A percentile compares a stretch with the other conserved stretches of the same genome.
phyloP scores from a whole-genome alignment of 2,329 filamentous ascomycete genomes.

The Epichloe hybrida region DNA sequence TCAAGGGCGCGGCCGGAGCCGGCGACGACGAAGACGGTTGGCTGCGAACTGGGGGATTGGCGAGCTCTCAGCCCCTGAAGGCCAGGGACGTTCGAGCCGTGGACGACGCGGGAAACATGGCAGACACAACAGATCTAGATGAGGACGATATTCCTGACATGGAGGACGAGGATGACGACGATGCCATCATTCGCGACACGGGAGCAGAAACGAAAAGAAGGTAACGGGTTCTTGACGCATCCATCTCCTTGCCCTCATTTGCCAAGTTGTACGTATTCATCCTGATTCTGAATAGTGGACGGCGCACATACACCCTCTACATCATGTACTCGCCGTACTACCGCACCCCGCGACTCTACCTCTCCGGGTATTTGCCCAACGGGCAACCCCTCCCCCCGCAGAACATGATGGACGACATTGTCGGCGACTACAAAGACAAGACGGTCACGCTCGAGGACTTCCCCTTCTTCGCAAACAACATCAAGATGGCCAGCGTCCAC shows the following conservation, averaged over 20 bases:
- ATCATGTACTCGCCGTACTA: constrained; percentile 98
- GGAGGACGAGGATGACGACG: constrained; percentile 95
- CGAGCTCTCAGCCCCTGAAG: constrained; percentile 61
- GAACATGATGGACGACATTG: constrained; percentile 92
- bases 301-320: constrained; percentile 94
- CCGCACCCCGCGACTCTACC: constrained; percentile 85
- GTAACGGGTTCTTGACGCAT: constrained; percentile 18
- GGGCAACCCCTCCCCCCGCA: constrained; percentile 65
- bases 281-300: constrained; percentile 40
- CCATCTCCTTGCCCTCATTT: not conserved
- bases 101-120: constrained; percentile 78
- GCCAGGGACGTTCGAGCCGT: constrained; percentile 74
- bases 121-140: constrained; percentile 54
- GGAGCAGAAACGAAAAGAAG: constrained; percentile 32
- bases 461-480: constrained; percentile 76
- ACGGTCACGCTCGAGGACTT: constrained; percentile 97
- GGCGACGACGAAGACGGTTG: constrained; percentile 73
- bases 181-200: constrained; percentile 83
- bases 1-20: constrained; percentile 28
- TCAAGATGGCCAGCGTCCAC: constrained; percentile 95
- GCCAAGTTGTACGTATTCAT: not conserved
- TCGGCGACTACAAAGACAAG: constrained; percentile 95
- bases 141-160: constrained; percentile 90
- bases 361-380: constrained; percentile 73
- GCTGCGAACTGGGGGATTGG: constrained; percentile 74